These are phyloP conservation scores for Lasiodiplodia hormozganensis DNA, from an alignment of 2,329 filamentous ascomycete species.

Conservation along the genomic window DNA sequence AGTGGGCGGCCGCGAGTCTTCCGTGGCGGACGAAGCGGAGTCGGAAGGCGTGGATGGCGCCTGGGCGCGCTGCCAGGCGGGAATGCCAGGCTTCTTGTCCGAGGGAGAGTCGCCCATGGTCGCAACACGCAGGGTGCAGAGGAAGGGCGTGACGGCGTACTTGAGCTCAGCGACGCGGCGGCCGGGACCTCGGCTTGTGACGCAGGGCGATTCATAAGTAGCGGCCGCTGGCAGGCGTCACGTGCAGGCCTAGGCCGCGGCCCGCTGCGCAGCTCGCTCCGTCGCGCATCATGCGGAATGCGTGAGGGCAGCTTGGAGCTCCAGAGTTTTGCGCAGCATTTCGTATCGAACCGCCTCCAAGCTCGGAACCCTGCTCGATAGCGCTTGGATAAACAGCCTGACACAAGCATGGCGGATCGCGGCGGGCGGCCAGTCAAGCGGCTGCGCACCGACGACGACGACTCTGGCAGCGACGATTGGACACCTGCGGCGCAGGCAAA, in stretches of 20 bases:
- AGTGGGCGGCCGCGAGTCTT: conserved; percentile 7
- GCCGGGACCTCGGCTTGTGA: conserved; percentile 25
- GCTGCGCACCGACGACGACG: conserved; percentile 49
- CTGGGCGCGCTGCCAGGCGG: conserved; percentile 45
- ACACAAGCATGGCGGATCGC: conserved; percentile 15
- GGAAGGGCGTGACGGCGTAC: neutral
- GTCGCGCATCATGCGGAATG: conserved; percentile 25
- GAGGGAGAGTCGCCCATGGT: conserved; percentile 17
- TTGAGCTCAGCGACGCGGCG: conserved; percentile 8
- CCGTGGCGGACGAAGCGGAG: conserved; percentile 23
- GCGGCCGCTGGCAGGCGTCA: neutral
- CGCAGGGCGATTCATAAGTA: conserved; percentile 8
- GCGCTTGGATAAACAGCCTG: neutral
- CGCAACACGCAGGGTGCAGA: neutral
- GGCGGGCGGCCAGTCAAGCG: conserved; percentile 43
- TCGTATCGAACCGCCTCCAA: conserved; percentile 8
- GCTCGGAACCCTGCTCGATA: conserved; percentile 6
- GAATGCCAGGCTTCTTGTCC: conserved; percentile 30
- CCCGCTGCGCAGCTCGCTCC: conserved; percentile 16
- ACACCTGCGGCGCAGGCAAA: conserved; percentile 33
- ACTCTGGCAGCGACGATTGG: conserved; percentile 45
- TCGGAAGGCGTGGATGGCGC: conserved; percentile 28
- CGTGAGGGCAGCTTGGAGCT: conserved; percentile 11
- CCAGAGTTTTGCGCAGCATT: conserved; percentile 13
- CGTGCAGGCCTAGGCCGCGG: conserved; percentile 20